phyloP scores from a whole-genome alignment of 2,329 filamentous ascomycete genomes.

The Xylariaceae sp. region DNA sequence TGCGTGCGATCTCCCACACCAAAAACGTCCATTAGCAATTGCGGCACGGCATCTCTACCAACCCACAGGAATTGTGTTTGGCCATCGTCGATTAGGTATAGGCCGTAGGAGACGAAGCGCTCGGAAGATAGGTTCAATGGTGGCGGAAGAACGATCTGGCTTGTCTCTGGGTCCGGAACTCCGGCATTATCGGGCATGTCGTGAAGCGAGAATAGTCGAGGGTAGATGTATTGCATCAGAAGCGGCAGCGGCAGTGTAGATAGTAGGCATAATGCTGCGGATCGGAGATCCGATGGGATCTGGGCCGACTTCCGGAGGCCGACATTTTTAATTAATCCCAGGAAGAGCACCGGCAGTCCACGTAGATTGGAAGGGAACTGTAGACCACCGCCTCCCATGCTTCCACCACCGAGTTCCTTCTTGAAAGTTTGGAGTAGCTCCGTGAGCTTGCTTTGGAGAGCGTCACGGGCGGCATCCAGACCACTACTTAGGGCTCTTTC shows the following conservation, averaged over 20 bases:
- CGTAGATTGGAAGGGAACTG: slow-evolving; percentile 94
- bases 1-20: slow-evolving; percentile 81
- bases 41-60: slow-evolving; percentile 87
- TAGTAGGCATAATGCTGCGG: slow-evolving; percentile 88
- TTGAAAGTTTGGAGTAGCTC: slow-evolving; percentile 94
- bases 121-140: slow-evolving; percentile 86
- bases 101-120: slow-evolving; percentile 81
- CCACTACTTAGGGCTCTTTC: slow-evolving; percentile 85
- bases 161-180: slow-evolving; percentile 80
- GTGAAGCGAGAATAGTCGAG: slow-evolving; percentile 81
- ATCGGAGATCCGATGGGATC: slow-evolving; percentile 91
- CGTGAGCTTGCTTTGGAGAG: slow-evolving; percentile 85
- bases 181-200: slow-evolving; percentile 97
- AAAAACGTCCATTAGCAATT: slow-evolving; percentile 88
- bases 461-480: slow-evolving; percentile 87
- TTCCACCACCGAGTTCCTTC: slow-evolving; percentile 94
- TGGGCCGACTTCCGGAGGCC: slow-evolving; percentile 90
- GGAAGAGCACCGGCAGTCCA: slow-evolving; percentile 84
- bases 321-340: slow-evolving; percentile 95
- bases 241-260: slow-evolving; percentile 90
- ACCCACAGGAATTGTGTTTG: slow-evolving; percentile 98
- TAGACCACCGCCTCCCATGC: slow-evolving; percentile 85
- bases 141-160: slow-evolving; percentile 85
- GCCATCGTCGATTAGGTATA: slow-evolving; percentile 96
- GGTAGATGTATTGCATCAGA: slow-evolving; percentile 91